phyloP scores from a whole-genome alignment of 805 yeast genomes.

The Saccharomycopsis microspora region DNA sequence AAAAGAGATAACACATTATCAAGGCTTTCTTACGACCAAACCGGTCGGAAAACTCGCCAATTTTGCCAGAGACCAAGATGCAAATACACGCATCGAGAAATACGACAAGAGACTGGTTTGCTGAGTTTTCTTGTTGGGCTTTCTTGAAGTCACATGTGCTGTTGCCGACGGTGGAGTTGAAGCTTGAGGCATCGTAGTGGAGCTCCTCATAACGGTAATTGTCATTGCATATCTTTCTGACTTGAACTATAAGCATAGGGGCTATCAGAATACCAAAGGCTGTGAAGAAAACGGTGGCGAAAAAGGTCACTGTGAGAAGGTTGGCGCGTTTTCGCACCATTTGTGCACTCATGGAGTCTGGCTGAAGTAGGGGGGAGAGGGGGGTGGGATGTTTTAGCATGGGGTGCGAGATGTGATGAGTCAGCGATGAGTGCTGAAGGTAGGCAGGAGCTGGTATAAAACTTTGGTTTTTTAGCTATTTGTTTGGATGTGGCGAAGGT shows the following conservation, averaged over 20 bases:
- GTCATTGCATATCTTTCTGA: constrained; percentile 31
- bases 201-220: constrained; percentile 22
- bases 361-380: too few relatives aligned
- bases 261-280: constrained; percentile 29
- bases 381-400: too few relatives aligned
- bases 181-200: background rate
- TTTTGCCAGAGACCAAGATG: constrained; percentile 45
- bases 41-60: constrained; percentile 54
- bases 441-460: too few relatives aligned
- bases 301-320: constrained; percentile 33
- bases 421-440: too few relatives aligned
- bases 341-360: too few relatives aligned
- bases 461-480: too few relatives aligned
- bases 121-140: constrained; percentile 36
- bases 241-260: constrained; percentile 26
- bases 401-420: too few relatives aligned
- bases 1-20: constrained; percentile 22
- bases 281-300: constrained; percentile 32
- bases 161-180: constrained; percentile 1
- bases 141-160: constrained; percentile 26
- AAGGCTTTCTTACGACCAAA: constrained; percentile 49
- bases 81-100: constrained; percentile 33
- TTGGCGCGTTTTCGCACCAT: constrained; percentile 21
- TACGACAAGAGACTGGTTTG: constrained; percentile 33
- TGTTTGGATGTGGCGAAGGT: too few relatives aligned